Conservation (phyloP, 495 filamentous ascomycete species). For the Penicillium mononematosum region DNA sequence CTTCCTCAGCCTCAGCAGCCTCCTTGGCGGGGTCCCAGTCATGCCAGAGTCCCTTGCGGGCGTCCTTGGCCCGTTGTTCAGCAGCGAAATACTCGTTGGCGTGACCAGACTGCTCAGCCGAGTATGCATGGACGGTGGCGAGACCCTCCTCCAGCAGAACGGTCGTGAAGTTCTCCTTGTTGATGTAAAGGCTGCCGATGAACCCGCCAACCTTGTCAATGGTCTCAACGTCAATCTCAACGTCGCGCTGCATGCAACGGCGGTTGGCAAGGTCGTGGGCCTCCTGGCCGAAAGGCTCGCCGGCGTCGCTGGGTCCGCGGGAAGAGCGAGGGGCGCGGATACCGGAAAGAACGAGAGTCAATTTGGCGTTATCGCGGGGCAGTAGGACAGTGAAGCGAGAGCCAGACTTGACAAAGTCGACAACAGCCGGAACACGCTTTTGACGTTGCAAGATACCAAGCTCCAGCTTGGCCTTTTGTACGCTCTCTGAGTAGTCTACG, state of each 20-base stretch:
- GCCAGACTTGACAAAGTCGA: constrained; percentile 95
- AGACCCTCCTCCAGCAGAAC: constrained; percentile 90
- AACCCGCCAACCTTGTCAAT: constrained; percentile 96
- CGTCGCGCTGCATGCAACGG: constrained; percentile 89
- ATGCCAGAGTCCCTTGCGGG: constrained; percentile 83
- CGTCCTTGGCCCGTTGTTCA: constrained; percentile 83
- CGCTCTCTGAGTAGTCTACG: constrained; percentile 84
- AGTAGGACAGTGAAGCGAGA: constrained; percentile 92
- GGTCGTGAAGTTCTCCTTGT: constrained; percentile 95
- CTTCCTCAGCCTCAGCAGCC: constrained; percentile 51
- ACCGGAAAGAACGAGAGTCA: constrained; percentile 92
- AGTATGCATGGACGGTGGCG: constrained; percentile 88
- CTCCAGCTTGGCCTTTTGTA: constrained; percentile 94
- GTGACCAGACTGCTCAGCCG: constrained; percentile 91
- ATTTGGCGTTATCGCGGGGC: constrained; percentile 87
- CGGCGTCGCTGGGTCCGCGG: constrained; percentile 72
- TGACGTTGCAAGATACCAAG: constrained; percentile 82
- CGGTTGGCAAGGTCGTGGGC: constrained; percentile 86
- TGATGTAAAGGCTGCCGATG: constrained; percentile 90
- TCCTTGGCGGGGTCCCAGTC: constrained; percentile 89
- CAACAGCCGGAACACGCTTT: constrained; percentile 87
- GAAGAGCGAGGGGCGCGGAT: constrained; percentile 90
- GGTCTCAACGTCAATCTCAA: constrained; percentile 93
- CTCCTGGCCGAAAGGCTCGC: constrained; percentile 93
- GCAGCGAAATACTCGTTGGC: constrained; percentile 83